A percentile compares a stretch with the other conserved stretches of the same genome.
These are phyloP conservation scores for Mortierella alpina DNA, from an alignment of 192 early-diverging fungal genomes.

Conservation along the genomic window DNA sequence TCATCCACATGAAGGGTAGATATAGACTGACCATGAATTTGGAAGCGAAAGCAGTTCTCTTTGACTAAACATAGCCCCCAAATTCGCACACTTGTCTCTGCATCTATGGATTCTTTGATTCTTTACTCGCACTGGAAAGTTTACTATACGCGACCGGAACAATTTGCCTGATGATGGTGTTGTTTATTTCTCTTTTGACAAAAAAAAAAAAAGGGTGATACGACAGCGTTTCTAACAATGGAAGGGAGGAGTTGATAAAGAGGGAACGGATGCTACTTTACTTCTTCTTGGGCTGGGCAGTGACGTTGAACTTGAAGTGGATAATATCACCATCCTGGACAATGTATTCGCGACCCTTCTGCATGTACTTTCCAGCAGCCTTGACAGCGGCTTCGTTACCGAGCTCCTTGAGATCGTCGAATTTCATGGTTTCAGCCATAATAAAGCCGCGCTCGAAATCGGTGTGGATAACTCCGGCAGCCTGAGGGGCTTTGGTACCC, in stretches of 20 bases:
- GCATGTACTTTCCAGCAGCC: conserved; percentile 87
- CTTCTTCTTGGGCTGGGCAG: conserved; percentile 63
- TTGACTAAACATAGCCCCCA: no score
- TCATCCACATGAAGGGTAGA: neutral
- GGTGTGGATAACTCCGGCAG: conserved; percentile 93
- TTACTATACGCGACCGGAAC: no score
- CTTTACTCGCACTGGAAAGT: no score
- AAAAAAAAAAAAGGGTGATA: no score
- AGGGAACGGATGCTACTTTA: conserved; percentile 9
- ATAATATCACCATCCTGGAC: conserved; percentile 96
- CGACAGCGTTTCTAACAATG: no score
- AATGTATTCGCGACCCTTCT: conserved; percentile 93
- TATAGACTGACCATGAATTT: neutral
- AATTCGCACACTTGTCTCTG: no score
- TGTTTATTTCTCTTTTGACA: no score
- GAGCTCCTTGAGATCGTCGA: conserved; percentile 84
- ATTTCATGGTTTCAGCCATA: conserved; percentile 93
- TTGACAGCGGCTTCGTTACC: conserved; percentile 93
- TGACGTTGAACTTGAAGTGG: conserved; percentile 75
- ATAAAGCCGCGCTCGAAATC: conserved; percentile 91
- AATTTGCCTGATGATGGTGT: no score
- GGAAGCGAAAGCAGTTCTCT: no score
- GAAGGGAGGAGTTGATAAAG: no score
- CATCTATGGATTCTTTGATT: no score
- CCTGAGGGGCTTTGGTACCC: conserved; percentile 87